Evolutionary conservation across 2,329 filamentous ascomycete genomes (phyloP), one percentile per base, ranked within the genome.

Genomic region (Botrytis aclada): DNA sequence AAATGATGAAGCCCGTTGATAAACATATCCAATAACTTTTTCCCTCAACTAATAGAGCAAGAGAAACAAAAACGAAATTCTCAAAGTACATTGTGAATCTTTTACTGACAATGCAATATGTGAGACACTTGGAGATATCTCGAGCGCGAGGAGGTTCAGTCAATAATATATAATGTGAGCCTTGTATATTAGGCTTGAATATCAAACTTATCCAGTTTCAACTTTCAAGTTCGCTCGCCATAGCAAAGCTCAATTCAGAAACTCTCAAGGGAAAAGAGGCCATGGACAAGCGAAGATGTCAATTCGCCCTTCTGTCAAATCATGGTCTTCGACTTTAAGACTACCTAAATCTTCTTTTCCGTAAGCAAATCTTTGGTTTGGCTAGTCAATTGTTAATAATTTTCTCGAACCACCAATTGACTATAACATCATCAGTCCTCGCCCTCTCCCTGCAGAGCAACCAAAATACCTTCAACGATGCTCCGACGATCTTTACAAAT

Each of bases 401-500:
- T 45, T 65, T 56, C 25, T 29, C 60, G 69, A 65, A 54, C 69
- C 43, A 65, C 64, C 43, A 71, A 71, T 71, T 71, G 70, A 58
- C 62, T 74, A 32, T 58, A 70, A 41, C 34, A 69, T 56, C 66
- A 51, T 58, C 72, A 81, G 80, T 66, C 78, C 79, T 66, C 80
- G 80, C 66, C 83, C 84, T 54, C 79, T 82, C 41, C 80, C 81
- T 34, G 80, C 82, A 74, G 85, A 87, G 76, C 84, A 84, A 75
- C 78, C 82, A 29, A 84, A 84, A 81, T 86, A 96, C 83, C 87
- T 97, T 64, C 86, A 88, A 80, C 86, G 89, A 88, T 96, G 92
- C 83, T 91, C 94, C 82, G 93, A 97, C 84, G 91, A 95, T 70
- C 87, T 98, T 22, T 99, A 98, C 84, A 84, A 88, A 79, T 98